These are phyloP conservation scores for Trichothecium roseum DNA, from an alignment of 2,329 filamentous ascomycete species.

Conservation along the genomic window DNA sequence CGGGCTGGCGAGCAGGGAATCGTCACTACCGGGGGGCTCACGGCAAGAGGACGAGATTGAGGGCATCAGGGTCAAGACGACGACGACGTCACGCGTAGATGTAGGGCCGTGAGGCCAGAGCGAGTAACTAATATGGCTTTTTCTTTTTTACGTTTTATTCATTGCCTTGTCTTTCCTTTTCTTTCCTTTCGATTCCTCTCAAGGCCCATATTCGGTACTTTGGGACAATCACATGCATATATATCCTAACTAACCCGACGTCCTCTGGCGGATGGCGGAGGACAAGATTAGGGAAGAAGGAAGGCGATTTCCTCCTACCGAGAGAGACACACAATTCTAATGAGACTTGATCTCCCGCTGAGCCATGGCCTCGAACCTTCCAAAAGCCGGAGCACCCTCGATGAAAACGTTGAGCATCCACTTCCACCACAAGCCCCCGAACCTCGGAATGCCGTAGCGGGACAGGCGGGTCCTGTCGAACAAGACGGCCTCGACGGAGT, in stretches of 20 bases:
- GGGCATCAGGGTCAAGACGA: constrained; percentile 10
- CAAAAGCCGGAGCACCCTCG: constrained; percentile 41
- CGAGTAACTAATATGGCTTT: background rate
- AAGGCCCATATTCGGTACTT: too few species aligned
- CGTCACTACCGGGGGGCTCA: background rate
- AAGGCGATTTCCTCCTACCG: too few species aligned
- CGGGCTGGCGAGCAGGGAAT: background rate
- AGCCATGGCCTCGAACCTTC: constrained; percentile 37
- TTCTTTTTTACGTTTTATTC: too few species aligned
- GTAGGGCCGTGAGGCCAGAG: too few species aligned
- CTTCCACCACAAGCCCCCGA: constrained; percentile 38
- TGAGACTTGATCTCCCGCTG: constrained; percentile 19
- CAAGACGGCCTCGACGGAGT: constrained; percentile 50
- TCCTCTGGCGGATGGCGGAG: too few species aligned
- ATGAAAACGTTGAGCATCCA: constrained; percentile 44
- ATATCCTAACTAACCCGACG: too few species aligned
- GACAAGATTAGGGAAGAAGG: too few species aligned
- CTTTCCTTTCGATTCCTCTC: too few species aligned
- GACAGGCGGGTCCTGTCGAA: constrained; percentile 37
- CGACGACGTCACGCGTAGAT: constrained; percentile 3
- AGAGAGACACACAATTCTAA: too few species aligned
- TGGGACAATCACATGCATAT: too few species aligned
- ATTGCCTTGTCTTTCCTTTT: too few species aligned
- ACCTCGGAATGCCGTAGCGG: constrained; percentile 35
- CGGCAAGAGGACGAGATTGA: background rate